phyloP scores from a whole-genome alignment of 2,329 filamentous ascomycete species.

The Taxawa tesnikishii region DNA sequence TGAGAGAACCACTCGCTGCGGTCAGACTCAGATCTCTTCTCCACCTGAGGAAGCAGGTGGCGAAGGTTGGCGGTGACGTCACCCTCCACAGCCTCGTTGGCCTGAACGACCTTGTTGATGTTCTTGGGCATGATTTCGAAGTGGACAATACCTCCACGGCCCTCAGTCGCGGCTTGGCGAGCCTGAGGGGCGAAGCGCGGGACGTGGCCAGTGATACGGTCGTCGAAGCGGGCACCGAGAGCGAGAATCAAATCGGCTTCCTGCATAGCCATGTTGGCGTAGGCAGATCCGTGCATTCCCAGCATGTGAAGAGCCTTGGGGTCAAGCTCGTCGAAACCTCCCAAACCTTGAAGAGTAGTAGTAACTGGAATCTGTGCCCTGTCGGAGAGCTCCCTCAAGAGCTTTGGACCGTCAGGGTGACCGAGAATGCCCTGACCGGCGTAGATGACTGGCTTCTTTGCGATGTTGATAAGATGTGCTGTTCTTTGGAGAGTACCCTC shows the following conservation, averaged over 20 bases:
- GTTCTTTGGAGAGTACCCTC: slow-evolving; percentile 62
- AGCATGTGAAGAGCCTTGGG: slow-evolving; percentile 96
- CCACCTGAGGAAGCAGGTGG: slow-evolving; percentile 60
- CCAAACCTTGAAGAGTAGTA: slow-evolving; percentile 87
- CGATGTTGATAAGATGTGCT: slow-evolving; percentile 69
- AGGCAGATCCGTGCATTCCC: slow-evolving; percentile 94
- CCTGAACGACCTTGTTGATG: slow-evolving; percentile 98
- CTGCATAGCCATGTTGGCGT: slow-evolving; percentile 97
- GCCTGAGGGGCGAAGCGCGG: slow-evolving; percentile 82
- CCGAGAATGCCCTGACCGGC: slow-evolving; percentile 83
- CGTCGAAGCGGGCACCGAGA: slow-evolving; percentile 86
- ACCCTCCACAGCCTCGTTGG: slow-evolving; percentile 88
- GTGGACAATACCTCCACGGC: slow-evolving; percentile 86
- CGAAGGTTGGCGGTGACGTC: slow-evolving; percentile 74
- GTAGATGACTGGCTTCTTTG: slow-evolving; percentile 92
- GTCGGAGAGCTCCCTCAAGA: slow-evolving; percentile 77
- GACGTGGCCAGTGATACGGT: slow-evolving; percentile 77
- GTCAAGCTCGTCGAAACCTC: slow-evolving; percentile 84
- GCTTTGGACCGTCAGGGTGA: slow-evolving; percentile 61
- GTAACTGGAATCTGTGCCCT: slow-evolving; percentile 90
- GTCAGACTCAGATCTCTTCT: slow-evolving; percentile 48
- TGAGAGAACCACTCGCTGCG: slow-evolving; percentile 79
- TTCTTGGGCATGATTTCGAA: slow-evolving; percentile 99
- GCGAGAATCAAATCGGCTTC: slow-evolving; percentile 93
- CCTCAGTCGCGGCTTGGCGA: slow-evolving; percentile 70